Evolutionary conservation across 2,329 filamentous ascomycete genomes (phyloP).

Genomic region (Cladobotryum mycophilum): DNA sequence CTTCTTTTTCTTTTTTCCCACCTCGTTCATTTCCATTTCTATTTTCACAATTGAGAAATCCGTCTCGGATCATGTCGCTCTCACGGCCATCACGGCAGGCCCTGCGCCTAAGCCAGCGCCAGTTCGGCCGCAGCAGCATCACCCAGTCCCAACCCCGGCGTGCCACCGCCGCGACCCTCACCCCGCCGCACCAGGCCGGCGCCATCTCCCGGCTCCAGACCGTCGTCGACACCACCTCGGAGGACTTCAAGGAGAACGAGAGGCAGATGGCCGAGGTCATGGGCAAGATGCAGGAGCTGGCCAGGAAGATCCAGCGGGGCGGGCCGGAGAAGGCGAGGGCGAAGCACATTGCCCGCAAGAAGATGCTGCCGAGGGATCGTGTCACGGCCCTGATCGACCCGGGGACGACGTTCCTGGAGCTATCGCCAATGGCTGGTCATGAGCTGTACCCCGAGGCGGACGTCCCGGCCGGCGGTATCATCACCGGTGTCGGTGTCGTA

Average conservation of each 20-base stretch:
- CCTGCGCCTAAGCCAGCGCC: constrained; percentile 30
- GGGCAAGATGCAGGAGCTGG: constrained; percentile 61
- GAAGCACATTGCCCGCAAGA: constrained; percentile 81
- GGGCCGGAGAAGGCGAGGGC: constrained; percentile 76
- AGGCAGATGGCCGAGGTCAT: constrained; percentile 70
- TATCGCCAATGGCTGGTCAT: constrained; percentile 87
- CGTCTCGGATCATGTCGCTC: constrained; percentile 36
- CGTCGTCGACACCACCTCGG: constrained; percentile 67
- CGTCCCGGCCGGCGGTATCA: constrained; percentile 82
- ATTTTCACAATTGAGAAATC: background rate
- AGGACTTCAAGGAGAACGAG: constrained; percentile 77
- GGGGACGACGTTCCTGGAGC: constrained; percentile 82
- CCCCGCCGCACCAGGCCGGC: constrained; percentile 71
- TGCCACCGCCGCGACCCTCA: constrained; percentile 66
- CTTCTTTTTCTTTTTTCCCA: background rate
- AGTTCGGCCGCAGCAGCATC: constrained; percentile 29
- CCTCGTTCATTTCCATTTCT: background rate
- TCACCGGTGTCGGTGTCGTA: constrained; percentile 85
- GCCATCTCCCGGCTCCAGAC: constrained; percentile 77
- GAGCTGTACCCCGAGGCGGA: constrained; percentile 82
- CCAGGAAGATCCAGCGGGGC: constrained; percentile 64
- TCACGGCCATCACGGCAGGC: constrained; percentile 41
- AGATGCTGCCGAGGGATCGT: constrained; percentile 90
- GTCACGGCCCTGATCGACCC: constrained; percentile 83
- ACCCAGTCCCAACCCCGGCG: constrained; percentile 25